Percentiles rank a stretch among this genome's conserved stretches.
Conservation (phyloP, 331 rosid species). For the Rhamnella rubrinervis region DNA sequence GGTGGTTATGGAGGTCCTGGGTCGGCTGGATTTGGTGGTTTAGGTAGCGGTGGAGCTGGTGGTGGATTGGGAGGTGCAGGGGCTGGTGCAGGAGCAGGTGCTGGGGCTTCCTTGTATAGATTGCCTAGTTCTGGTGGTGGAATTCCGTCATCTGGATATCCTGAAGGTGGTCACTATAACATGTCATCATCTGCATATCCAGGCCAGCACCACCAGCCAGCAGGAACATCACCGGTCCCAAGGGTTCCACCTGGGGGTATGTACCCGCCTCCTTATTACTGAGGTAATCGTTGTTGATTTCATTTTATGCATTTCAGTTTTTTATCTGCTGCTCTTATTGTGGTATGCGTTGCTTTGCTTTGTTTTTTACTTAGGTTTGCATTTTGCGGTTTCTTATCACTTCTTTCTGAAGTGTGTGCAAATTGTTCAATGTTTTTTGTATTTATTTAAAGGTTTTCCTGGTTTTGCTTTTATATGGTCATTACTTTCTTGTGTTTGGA, state of each 20-base stretch:
- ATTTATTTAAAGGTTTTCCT: too few relatives aligned
- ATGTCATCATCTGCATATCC: conserved; percentile 62
- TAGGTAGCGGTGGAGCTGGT: conserved; percentile 44
- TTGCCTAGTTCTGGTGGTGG: conserved; percentile 74
- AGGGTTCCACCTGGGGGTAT: conserved; percentile 84
- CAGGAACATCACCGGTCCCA: conserved; percentile 72
- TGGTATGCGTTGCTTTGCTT: neutral
- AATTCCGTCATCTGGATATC: conserved; percentile 70
- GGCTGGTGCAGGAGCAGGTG: conserved; percentile 40
- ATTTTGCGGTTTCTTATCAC: neutral
- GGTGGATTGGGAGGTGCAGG: conserved; percentile 47
- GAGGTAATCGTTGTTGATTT: conserved; percentile 48
- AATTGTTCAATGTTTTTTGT: neutral
- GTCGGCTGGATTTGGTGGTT: conserved; percentile 31
- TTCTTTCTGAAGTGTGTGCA: neutral
- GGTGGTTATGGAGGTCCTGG: conserved; percentile 51
- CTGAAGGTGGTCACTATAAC: conserved; percentile 65
- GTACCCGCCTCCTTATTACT: conserved; percentile 89
- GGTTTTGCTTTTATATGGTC: too few relatives aligned
- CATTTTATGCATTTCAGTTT: too few relatives aligned
- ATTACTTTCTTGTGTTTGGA: too few relatives aligned
- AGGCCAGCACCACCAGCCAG: conserved; percentile 73
- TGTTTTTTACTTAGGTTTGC: neutral
- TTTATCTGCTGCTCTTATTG: neutral
- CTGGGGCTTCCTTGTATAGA: conserved; percentile 53